These are phyloP conservation scores for Fonsecaea monophora DNA, from an alignment of 2,329 filamentous ascomycete species.

Conservation along the genomic window DNA sequence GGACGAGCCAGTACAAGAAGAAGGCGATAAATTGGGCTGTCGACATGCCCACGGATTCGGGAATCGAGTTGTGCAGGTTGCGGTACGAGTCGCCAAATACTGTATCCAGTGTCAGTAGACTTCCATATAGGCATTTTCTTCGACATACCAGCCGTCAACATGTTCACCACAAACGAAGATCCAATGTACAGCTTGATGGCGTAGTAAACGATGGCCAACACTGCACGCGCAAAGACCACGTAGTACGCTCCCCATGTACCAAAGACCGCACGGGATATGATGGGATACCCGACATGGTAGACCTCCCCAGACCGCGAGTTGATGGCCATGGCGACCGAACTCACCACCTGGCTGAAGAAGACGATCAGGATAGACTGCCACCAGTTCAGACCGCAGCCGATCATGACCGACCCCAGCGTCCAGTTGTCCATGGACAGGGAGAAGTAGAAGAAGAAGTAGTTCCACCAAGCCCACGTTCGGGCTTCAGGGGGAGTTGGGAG, in stretches of 20 bases:
- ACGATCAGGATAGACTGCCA: slow-evolving; percentile 55
- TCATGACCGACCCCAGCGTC: slow-evolving; percentile 50
- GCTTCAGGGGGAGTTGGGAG: slow-evolving; percentile 48
- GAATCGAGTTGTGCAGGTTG: slow-evolving; percentile 45
- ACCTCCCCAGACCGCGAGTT: slow-evolving; percentile 53
- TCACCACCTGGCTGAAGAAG: slow-evolving; percentile 53
- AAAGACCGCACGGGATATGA: slow-evolving; percentile 49
- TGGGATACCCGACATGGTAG: slow-evolving; percentile 54
- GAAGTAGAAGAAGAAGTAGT: slow-evolving; percentile 51
- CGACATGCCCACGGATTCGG: slow-evolving; percentile 45
- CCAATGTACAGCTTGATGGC: slow-evolving; percentile 41
- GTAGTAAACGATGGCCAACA: slow-evolving; percentile 53
- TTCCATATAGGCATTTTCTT: not conserved
- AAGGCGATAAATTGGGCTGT: slow-evolving; percentile 48
- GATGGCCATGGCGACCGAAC: slow-evolving; percentile 53
- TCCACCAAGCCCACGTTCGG: slow-evolving; percentile 51
- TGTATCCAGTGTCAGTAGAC: not conserved
- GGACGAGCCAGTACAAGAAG: slow-evolving; percentile 50
- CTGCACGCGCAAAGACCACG: slow-evolving; percentile 50
- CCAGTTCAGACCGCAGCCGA: slow-evolving; percentile 55
- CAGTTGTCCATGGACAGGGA: slow-evolving; percentile 53
- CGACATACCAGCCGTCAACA: slow-evolving; percentile 34
- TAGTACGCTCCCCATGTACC: slow-evolving; percentile 55
- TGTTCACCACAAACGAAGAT: slow-evolving; percentile 39
- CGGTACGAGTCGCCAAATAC: slow-evolving; percentile 47